Evolutionary conservation across 192 early-diverging fungal genomes (phyloP).

Genomic region (Backusella sp.): DNA sequence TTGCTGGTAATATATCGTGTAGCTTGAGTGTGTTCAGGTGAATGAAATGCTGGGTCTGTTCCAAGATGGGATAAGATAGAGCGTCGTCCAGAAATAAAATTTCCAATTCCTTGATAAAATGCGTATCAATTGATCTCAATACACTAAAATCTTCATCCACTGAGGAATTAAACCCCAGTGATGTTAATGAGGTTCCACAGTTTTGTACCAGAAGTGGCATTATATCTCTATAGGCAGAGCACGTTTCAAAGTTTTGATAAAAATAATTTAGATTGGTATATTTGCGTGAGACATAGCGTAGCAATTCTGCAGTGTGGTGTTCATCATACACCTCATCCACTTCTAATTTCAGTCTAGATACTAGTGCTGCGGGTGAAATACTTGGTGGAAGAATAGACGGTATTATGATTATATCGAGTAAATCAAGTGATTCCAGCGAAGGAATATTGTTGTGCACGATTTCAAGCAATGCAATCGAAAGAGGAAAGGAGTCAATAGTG

Average conservation of each 20-base stretch:
- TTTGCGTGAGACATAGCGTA: neutral
- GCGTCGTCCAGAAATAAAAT: too few species aligned
- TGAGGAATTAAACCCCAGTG: neutral
- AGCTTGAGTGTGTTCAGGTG: too few species aligned
- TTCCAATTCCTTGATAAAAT: too few species aligned
- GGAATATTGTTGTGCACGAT: too few species aligned
- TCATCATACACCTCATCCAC: neutral
- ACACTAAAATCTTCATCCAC: neutral
- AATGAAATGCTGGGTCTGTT: too few species aligned
- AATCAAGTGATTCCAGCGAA: neutral
- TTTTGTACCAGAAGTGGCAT: neutral
- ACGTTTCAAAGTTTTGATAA: neutral
- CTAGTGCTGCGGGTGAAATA: neutral
- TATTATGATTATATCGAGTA: neutral
- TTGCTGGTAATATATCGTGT: too few species aligned
- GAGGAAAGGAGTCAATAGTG: too few species aligned
- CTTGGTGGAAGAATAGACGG: neutral
- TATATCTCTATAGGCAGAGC: neutral
- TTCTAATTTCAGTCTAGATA: neutral
- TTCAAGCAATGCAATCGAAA: too few species aligned
- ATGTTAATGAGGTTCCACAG: neutral
- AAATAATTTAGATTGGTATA: neutral
- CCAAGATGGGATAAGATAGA: too few species aligned
- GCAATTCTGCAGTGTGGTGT: neutral
- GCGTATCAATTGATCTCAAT: neutral